Evolutionary conservation across 1,139 yeast species (phyloP).

Genomic region (Sporopachydermia cereana): DNA sequence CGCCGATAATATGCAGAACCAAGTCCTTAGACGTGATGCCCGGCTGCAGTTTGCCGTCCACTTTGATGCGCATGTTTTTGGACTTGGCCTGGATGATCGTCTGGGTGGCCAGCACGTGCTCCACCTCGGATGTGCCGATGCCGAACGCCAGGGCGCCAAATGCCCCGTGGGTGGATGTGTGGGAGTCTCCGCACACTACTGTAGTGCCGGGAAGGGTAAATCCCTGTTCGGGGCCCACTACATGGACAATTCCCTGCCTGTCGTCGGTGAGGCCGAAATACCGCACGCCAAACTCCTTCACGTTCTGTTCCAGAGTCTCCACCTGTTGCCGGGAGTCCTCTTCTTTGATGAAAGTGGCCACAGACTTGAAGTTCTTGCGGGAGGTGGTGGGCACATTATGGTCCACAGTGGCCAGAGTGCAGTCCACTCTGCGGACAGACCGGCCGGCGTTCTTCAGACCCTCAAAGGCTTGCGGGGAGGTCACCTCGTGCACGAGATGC

Average conservation of each 20-base stretch:
- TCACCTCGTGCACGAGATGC: constrained; percentile 94
- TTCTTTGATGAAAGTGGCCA: constrained; percentile 77
- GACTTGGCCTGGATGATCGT: constrained; percentile 90
- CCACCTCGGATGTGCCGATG: constrained; percentile 97
- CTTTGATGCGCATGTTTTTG: constrained; percentile 83
- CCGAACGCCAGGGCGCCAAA: constrained; percentile 98
- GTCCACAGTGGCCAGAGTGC: constrained; percentile 95
- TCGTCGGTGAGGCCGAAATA: constrained; percentile 90
- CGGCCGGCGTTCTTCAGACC: constrained; percentile 84
- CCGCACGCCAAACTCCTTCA: constrained; percentile 76
- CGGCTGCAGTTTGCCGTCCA: constrained; percentile 69
- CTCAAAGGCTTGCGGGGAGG: constrained; percentile 98
- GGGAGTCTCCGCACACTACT: constrained; percentile 97
- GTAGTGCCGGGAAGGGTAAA: constrained; percentile 97
- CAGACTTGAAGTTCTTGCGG: constrained; percentile 60
- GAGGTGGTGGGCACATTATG: constrained; percentile 94
- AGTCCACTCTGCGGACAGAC: constrained; percentile 80
- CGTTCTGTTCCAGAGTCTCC: constrained; percentile 83
- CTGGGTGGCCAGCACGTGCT: constrained; percentile 96
- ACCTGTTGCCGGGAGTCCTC: constrained; percentile 90
- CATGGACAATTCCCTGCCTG: constrained; percentile 96
- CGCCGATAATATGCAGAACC: constrained; percentile 87
- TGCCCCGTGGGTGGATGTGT: constrained; percentile 97
- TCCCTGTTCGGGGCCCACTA: constrained; percentile 98
- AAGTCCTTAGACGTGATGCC: constrained; percentile 95